Conservation (phyloP, 2,329 filamentous ascomycete species). For the Epichloe gansuensis region DNA sequence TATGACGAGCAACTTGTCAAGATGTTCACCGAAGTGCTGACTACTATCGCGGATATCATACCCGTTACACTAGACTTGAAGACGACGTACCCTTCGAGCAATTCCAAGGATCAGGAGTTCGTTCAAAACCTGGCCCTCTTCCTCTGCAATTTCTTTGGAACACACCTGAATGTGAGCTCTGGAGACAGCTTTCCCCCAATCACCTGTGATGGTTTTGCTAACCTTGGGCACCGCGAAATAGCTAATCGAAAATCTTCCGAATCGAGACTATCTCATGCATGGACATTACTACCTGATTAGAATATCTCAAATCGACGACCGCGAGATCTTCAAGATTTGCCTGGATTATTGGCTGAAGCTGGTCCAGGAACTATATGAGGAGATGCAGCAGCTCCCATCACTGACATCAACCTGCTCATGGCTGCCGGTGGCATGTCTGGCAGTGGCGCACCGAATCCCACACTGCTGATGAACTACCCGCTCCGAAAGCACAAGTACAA, state of each 20-base stretch:
- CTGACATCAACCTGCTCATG: constrained; percentile 81
- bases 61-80: constrained; percentile 84
- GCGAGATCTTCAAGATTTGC: constrained; percentile 99
- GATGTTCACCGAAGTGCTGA: constrained; percentile 97
- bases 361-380: constrained; percentile 94
- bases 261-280: constrained; percentile 87
- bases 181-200: background rate
- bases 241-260: constrained; percentile 92
- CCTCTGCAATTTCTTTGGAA: constrained; percentile 91
- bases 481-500: constrained; percentile 97
- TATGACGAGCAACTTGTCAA: constrained; percentile 94
- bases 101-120: constrained; percentile 90
- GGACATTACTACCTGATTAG: constrained; percentile 97
- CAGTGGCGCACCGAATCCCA: constrained; percentile 75
- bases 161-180: constrained; percentile 63
- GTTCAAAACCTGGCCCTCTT: constrained; percentile 95
- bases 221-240: constrained; percentile 19
- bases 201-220: background rate
- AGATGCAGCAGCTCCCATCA: constrained; percentile 93
- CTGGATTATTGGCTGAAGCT: constrained; percentile 99
- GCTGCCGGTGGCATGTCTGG: constrained; percentile 64
- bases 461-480: constrained; percentile 76
- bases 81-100: constrained; percentile 80
- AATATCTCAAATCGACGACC: constrained; percentile 96
- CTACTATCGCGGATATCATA: constrained; percentile 85